Conservation (phyloP, 495 filamentous ascomycete genomes). For the Darksidea phi region DNA sequence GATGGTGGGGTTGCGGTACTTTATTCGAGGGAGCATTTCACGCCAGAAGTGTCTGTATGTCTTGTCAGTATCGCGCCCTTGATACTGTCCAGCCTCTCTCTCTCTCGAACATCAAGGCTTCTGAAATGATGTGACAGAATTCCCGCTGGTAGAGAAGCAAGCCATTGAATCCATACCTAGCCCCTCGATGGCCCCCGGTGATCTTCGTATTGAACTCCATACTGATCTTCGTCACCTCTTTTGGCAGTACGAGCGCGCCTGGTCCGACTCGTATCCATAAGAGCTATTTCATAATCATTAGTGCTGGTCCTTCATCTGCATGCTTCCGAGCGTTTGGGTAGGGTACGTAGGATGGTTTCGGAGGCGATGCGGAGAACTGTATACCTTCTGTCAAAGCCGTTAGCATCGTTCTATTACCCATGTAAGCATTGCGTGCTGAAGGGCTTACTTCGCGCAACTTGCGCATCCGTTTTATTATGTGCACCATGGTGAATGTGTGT, state of each 20-base stretch:
- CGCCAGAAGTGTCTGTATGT: slow-evolving; percentile 83
- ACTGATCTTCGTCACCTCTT: slow-evolving; percentile 78
- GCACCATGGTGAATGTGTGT: slow-evolving; percentile 64
- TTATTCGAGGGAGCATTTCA: slow-evolving; percentile 74
- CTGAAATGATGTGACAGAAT: too few species aligned
- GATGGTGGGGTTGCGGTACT: slow-evolving; percentile 88
- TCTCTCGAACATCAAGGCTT: slow-evolving; percentile 1
- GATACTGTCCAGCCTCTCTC: background rate
- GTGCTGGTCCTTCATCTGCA: background rate
- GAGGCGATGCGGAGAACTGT: slow-evolving; percentile 7
- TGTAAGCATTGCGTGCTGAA: background rate
- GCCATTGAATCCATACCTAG: slow-evolving; percentile 56
- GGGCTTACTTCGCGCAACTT: slow-evolving; percentile 69
- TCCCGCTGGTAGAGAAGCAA: slow-evolving; percentile 1
- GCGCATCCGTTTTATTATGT: slow-evolving; percentile 72
- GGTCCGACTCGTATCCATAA: slow-evolving; percentile 70
- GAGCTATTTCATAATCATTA: slow-evolving; percentile 51
- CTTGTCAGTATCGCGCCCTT: background rate
- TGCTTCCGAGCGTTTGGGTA: background rate
- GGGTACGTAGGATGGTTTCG: slow-evolving; percentile 17
- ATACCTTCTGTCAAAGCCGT: slow-evolving; percentile 45
- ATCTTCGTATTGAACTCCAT: slow-evolving; percentile 71
- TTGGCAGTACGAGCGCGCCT: slow-evolving; percentile 77
- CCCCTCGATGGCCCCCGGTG: slow-evolving; percentile 71
- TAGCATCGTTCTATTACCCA: slow-evolving; percentile 26